Evolutionary conservation across 257 asterid species (phyloP).

Genomic region (Voacanga thouarsii): DNA sequence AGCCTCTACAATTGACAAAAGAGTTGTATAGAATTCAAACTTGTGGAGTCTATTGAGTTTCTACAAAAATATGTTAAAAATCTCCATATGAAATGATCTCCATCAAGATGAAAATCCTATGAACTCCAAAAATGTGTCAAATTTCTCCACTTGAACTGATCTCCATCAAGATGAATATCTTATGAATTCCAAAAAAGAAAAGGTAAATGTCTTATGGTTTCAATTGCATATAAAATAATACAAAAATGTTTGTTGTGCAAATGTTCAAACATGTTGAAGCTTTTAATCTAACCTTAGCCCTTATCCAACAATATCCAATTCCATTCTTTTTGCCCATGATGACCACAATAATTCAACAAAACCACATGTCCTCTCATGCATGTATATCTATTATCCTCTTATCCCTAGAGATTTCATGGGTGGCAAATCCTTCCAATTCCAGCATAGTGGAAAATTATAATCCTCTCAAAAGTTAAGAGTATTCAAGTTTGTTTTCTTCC

Average conservation of each 20-base stretch:
- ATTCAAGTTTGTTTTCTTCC: constrained; percentile 3
- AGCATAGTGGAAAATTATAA: constrained; percentile 17
- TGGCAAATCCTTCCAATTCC: constrained; percentile 15
- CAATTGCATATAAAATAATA: not conserved
- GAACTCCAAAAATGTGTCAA: not conserved
- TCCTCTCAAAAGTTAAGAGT: constrained; percentile 9
- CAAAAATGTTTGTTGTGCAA: not conserved
- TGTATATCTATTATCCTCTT: constrained; percentile 17
- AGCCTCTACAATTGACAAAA: too few species aligned
- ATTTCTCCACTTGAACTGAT: not conserved
- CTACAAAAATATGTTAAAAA: not conserved
- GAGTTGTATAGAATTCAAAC: too few species aligned
- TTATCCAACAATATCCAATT: constrained; percentile 24
- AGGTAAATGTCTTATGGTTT: not conserved
- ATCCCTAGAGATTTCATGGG: constrained; percentile 22
- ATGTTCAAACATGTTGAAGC: constrained; percentile 10
- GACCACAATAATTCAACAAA: not conserved
- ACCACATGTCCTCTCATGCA: constrained; percentile 12
- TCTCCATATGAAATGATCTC: not conserved
- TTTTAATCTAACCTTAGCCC: constrained; percentile 15
- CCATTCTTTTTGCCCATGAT: constrained; percentile 6
- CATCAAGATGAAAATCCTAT: not conserved
- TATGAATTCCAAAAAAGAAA: not conserved
- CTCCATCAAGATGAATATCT: not conserved
- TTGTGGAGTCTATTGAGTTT: too few species aligned